phyloP scores from a whole-genome alignment of 2,329 filamentous ascomycete species.

The Xylariaceae sp. region DNA sequence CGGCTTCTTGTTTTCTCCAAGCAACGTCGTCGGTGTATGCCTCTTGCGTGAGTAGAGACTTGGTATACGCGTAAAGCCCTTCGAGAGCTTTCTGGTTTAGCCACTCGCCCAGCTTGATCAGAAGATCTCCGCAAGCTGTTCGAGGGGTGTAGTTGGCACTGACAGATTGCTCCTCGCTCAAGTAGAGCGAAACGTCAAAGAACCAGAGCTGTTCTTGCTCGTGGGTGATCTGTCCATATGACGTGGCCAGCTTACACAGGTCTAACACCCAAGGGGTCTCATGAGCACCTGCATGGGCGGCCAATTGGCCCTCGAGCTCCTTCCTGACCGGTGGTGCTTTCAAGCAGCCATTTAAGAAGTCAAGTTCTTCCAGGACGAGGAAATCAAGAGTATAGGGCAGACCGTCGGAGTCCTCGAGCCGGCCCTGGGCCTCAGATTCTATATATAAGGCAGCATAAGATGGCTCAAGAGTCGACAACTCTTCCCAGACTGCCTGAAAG shows the following conservation, averaged over 20 bases:
- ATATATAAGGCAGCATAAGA: constrained; percentile 83
- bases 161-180: constrained; percentile 91
- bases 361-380: constrained; percentile 86
- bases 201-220: constrained; percentile 97
- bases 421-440: constrained; percentile 76
- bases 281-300: constrained; percentile 53
- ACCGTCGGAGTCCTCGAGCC: constrained; percentile 83
- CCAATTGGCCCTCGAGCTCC: constrained; percentile 79
- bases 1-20: constrained; percentile 70
- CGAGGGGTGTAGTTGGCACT: constrained; percentile 95
- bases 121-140: constrained; percentile 84
- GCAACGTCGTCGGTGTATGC: constrained; percentile 27
- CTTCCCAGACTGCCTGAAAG: constrained; percentile 86
- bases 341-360: constrained; percentile 89
- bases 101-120: constrained; percentile 93
- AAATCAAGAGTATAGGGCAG: constrained; percentile 95
- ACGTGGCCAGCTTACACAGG: constrained; percentile 78
- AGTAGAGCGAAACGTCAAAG: constrained; percentile 90
- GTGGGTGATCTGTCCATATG: constrained; percentile 82
- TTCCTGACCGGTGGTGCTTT: constrained; percentile 83
- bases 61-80: constrained; percentile 73
- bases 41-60: constrained; percentile 62
- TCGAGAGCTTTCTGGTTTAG: constrained; percentile 71
- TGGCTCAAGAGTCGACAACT: constrained; percentile 68
- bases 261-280: constrained; percentile 79